Base-by-base conservation (phyloP, 228 moss, liverwort and hornwort species). In the Sphagnum magellanicum region DNA sequence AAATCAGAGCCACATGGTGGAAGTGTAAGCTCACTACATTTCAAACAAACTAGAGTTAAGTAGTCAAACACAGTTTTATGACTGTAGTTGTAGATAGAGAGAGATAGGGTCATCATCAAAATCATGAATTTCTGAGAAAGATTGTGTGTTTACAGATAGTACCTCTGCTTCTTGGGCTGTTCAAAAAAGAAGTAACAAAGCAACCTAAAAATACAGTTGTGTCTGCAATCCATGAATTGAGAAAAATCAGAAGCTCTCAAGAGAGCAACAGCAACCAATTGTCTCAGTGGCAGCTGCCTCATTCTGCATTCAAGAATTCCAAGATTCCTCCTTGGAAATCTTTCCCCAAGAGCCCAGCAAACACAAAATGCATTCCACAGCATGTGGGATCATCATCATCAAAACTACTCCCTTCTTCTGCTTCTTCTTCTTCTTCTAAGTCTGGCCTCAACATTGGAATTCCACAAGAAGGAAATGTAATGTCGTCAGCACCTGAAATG, bases 21-120 rank as follows among this genome's bases (percentile, higher is more conserved):
- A 65, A 87, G 76, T 74, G 64, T 50, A 74, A 78, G 80, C 74
- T n/a, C 48, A 4, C 5, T 6, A 60, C 32, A 32, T 32, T 32
- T 32, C 32, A 32, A 32, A 32, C 32, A 32, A 32, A 32, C 32
- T 32, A 32, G 32, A 32, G 32, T 32, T 32, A 32, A 32, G 3
- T 32, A 2, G 32, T 32, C 32, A 32, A 32, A 32, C 32, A 32
- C 32, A 32, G 32, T 32, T 32, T 32, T 32, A 32, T 32, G 32
- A 3, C 32, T 32, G 32, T 32, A 32, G 32, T 32, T 32, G 32
- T 32, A 32, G 32, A 32, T 32, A 32, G 32, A 32, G 32, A 32
- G 32, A 32, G 32, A 32, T 32, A 32, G 32, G 32, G 32, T 32
- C 32, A 32, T 32, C 32, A 32, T 32, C 32, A 32, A 32, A 32